phyloP scores from a whole-genome alignment of 495 filamentous ascomycete species.

The Bacidia gigantensis region DNA sequence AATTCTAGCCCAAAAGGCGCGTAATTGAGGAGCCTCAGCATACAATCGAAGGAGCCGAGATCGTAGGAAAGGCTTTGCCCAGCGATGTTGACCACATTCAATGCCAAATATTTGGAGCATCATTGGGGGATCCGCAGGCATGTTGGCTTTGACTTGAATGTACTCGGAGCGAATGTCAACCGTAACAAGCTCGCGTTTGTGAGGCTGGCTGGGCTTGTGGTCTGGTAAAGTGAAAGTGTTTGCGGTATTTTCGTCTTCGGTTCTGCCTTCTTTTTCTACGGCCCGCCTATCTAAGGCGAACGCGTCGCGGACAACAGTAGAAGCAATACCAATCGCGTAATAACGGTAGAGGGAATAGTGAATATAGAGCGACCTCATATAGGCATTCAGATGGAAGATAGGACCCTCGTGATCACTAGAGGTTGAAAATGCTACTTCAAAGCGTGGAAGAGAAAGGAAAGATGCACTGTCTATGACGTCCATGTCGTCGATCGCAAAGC shows the following conservation, averaged over 20 bases:
- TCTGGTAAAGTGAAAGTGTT: neutral
- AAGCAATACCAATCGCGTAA: constrained; percentile 76
- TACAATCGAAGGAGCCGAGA: constrained; percentile 69
- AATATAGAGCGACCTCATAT: constrained; percentile 60
- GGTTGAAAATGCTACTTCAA: constrained; percentile 76
- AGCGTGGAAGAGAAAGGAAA: constrained; percentile 72
- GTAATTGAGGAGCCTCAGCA: constrained; percentile 70
- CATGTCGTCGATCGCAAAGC: constrained; percentile 73
- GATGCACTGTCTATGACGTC: constrained; percentile 75
- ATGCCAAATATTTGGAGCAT: constrained; percentile 79
- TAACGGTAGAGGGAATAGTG: constrained; percentile 92
- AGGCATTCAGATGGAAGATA: constrained; percentile 72
- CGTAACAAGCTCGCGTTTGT: constrained; percentile 50
- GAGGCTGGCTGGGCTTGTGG: neutral
- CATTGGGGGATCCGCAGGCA: constrained; percentile 76
- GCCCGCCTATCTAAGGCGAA: constrained; percentile 33
- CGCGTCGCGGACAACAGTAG: constrained; percentile 58
- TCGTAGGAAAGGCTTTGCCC: constrained; percentile 63
- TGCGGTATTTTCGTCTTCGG: too few relatives aligned
- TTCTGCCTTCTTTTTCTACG: constrained; percentile 9
- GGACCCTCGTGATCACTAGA: constrained; percentile 74
- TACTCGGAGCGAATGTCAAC: constrained; percentile 67
- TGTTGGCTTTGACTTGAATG: constrained; percentile 73
- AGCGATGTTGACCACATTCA: constrained; percentile 71
- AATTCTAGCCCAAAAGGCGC: constrained; percentile 69